Percentiles rank a stretch among this genome's conserved stretches.
phyloP scores from a whole-genome alignment of 2,329 filamentous ascomycete species.

The Stagonosporopsis cucurbitacearum region DNA sequence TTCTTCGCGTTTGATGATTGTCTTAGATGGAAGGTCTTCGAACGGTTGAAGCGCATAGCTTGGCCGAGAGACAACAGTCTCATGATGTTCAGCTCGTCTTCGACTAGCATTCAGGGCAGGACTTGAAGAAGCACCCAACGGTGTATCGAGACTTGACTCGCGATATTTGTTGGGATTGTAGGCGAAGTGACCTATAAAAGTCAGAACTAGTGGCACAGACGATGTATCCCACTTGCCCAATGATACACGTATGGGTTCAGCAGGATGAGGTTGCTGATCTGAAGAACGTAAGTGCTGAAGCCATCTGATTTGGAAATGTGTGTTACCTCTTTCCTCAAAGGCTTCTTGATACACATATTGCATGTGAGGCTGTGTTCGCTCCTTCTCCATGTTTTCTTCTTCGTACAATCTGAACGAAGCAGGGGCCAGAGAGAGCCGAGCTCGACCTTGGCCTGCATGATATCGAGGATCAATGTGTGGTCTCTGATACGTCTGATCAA shows the following conservation, averaged over 20 bases:
- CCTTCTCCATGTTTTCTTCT: neutral
- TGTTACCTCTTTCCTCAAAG: neutral
- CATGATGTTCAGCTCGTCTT: slow-evolving; percentile 27
- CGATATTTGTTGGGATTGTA: slow-evolving; percentile 27
- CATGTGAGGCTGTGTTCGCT: neutral
- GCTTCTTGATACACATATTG: neutral
- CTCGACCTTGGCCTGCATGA: slow-evolving; percentile 44
- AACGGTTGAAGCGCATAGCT: neutral
- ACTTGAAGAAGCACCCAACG: slow-evolving; percentile 46
- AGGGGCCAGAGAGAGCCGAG: slow-evolving; percentile 49
- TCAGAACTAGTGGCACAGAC: neutral
- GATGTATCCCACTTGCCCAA: slow-evolving; percentile 6
- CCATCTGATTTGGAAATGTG: neutral
- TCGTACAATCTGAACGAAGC: neutral
- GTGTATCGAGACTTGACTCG: slow-evolving; percentile 42
- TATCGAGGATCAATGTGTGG: slow-evolving; percentile 42
- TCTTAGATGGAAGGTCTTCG: neutral
- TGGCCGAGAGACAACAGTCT: neutral
- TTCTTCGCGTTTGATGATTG: neutral
- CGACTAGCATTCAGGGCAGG: slow-evolving; percentile 49
- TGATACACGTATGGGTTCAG: slow-evolving; percentile 6
- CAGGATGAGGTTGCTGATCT: slow-evolving; percentile 8
- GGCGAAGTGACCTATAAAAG: slow-evolving; percentile 26
- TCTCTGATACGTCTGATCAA: slow-evolving; percentile 43
- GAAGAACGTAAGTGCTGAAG: neutral